Conservation (phyloP, 1,284 basidiomycete genomes). For the Rhodotorula sp. region DNA sequence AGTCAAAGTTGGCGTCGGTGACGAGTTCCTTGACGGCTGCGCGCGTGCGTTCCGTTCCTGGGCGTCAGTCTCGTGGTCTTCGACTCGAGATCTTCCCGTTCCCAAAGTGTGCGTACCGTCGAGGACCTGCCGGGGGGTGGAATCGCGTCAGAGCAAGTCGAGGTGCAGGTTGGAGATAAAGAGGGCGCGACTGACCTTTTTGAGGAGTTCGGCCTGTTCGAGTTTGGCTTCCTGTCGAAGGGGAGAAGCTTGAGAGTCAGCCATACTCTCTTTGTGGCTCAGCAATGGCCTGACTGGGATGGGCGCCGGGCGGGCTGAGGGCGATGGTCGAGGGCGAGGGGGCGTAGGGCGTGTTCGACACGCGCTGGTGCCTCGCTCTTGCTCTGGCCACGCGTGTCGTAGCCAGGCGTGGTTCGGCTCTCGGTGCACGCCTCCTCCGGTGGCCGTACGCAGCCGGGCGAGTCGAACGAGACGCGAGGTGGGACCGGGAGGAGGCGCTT, state of each 20-base stretch:
- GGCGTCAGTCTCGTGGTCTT: too few species aligned
- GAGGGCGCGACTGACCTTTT: constrained; percentile 38
- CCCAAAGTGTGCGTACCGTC: constrained; percentile 35
- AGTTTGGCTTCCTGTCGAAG: constrained; percentile 44
- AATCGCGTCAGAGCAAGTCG: neutral
- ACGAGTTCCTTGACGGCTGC: constrained; percentile 96
- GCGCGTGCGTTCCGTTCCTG: neutral
- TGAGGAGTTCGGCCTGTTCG: constrained; percentile 44
- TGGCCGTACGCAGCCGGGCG: neutral
- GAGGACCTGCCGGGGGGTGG: constrained; percentile 37
- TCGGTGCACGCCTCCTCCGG: too few species aligned
- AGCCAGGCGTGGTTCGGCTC: neutral
- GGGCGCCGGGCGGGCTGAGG: neutral
- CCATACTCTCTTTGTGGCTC: neutral
- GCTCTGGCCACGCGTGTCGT: neutral
- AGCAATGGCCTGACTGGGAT: neutral
- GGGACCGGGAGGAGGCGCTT: neutral
- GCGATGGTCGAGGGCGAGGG: neutral
- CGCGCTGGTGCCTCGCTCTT: neutral
- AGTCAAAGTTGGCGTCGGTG: constrained; percentile 97
- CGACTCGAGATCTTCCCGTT: too few species aligned
- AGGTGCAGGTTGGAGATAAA: neutral
- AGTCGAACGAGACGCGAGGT: neutral
- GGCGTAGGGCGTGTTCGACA: neutral
- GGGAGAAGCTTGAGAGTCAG: neutral